phyloP scores from a whole-genome alignment of 495 filamentous ascomycete genomes.

The Beverwykella pulmonaria region DNA sequence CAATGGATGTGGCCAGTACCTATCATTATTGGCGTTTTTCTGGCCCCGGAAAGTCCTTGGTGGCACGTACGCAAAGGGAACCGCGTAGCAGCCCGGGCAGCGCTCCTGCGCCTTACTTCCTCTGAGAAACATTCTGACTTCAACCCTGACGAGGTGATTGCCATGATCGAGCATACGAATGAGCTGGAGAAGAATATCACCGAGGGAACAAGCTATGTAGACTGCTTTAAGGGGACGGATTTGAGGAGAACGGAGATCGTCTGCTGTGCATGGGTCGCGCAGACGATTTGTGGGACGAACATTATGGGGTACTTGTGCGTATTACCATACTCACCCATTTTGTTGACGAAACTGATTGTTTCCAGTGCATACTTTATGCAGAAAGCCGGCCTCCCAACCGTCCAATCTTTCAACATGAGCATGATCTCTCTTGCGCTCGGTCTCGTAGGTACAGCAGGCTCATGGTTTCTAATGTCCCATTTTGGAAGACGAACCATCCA shows the following conservation, averaged over 20 bases:
- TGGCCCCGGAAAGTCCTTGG: conserved; percentile 38
- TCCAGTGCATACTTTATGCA: conserved; percentile 27
- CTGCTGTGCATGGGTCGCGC: conserved; percentile 21
- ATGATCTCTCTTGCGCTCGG: conserved; percentile 29
- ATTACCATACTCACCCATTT: neutral
- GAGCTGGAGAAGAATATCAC: conserved; percentile 28
- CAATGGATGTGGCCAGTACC: conserved; percentile 45
- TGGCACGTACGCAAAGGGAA: conserved; percentile 33
- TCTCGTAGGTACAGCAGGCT: conserved; percentile 24
- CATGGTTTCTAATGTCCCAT: conserved; percentile 27
- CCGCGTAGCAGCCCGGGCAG: conserved; percentile 21
- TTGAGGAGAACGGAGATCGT: conserved; percentile 36
- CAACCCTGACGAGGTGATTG: conserved; percentile 31
- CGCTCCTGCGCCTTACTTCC: conserved; percentile 22
- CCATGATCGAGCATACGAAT: conserved; percentile 37
- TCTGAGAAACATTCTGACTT: conserved; percentile 27
- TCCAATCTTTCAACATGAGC: conserved; percentile 31
- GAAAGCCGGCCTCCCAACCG: conserved; percentile 28
- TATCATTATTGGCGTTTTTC: conserved; percentile 36
- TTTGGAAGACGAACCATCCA: conserved; percentile 33
- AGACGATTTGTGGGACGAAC: conserved; percentile 21
- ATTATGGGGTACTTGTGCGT: conserved; percentile 36
- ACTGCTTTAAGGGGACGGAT: conserved; percentile 35
- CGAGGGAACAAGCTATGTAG: conserved; percentile 23
- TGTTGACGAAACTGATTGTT: neutral